These are phyloP conservation scores for Salvia hispanica DNA, from an alignment of 257 asterid species.

Conservation along the genomic window DNA sequence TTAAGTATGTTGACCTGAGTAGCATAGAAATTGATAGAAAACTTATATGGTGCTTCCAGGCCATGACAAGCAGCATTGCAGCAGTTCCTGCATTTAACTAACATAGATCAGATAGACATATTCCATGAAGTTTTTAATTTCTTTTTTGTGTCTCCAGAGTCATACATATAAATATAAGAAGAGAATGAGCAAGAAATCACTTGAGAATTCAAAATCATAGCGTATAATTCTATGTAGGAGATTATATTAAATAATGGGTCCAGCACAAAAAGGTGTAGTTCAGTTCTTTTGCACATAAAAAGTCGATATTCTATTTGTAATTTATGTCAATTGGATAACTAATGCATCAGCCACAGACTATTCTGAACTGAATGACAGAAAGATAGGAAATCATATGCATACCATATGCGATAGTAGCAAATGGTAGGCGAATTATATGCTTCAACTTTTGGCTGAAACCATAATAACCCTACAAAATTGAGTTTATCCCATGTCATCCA, in stretches of 20 bases:
- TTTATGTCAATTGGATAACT: no score
- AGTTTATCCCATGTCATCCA: conserved; percentile 31
- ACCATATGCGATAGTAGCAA: conserved; percentile 89
- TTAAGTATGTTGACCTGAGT: conserved; percentile 61
- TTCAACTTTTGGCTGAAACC: conserved; percentile 98
- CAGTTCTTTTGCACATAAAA: background rate
- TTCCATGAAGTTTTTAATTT: conserved; percentile 15
- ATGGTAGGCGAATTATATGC: conserved; percentile 87
- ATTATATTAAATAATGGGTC: background rate
- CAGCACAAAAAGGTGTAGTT: background rate
- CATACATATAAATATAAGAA: conserved; percentile 27
- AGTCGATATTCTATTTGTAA: no score
- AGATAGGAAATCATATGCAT: conserved; percentile 32
- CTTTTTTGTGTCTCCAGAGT: conserved; percentile 15
- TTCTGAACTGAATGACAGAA: conserved; percentile 6
- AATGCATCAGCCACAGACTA: conserved; percentile 17
- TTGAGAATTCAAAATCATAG: conserved; percentile 20
- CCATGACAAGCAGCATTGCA: conserved; percentile 87
- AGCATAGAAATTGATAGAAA: conserved; percentile 69
- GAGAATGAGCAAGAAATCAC: conserved; percentile 15
- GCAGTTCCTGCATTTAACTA: conserved; percentile 78
- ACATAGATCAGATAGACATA: conserved; percentile 26
- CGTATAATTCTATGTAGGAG: background rate
- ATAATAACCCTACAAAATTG: conserved; percentile 83
- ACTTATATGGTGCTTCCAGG: conserved; percentile 80